Conservation (phyloP, 2,329 filamentous ascomycete genomes). For the Plectosphaerella cucumerina region DNA sequence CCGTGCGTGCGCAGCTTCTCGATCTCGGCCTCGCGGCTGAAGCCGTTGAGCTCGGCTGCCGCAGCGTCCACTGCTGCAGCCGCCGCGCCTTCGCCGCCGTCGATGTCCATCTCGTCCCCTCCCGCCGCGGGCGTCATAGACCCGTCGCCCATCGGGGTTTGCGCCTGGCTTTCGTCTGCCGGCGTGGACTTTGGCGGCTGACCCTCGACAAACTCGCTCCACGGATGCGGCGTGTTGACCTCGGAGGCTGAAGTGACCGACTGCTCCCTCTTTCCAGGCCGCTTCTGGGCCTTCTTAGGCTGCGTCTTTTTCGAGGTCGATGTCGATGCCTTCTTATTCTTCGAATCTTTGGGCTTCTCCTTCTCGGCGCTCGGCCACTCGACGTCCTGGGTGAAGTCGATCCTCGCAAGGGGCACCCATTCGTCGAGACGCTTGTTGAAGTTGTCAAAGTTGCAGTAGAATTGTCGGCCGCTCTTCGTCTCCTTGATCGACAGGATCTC, state of each 20-base stretch:
- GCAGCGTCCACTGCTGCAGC: conserved; percentile 27
- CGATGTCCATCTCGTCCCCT: conserved; percentile 50
- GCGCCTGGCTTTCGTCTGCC: conserved; percentile 39
- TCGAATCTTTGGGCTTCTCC: conserved; percentile 68
- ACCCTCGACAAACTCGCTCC: conserved; percentile 47
- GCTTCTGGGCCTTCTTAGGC: conserved; percentile 56
- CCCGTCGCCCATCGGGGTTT: conserved; percentile 35
- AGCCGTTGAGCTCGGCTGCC: conserved; percentile 45
- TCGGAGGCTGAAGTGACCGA: conserved; percentile 49
- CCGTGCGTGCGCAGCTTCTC: conserved; percentile 92
- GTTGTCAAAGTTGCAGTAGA: conserved; percentile 96
- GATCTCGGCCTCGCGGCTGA: conserved; percentile 85
- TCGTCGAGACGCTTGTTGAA: conserved; percentile 88
- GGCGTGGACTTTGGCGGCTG: conserved; percentile 41
- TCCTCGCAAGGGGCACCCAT: conserved; percentile 79
- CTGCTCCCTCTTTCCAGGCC: conserved; percentile 51
- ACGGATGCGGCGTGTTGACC: conserved; percentile 49
- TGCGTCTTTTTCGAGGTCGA: conserved; percentile 51
- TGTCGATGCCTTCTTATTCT: conserved; percentile 66
- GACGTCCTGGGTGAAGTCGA: conserved; percentile 85
- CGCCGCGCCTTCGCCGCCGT: conserved; percentile 41
- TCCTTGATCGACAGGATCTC: conserved; percentile 95
- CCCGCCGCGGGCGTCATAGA: conserved; percentile 38
- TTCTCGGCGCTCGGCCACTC: conserved; percentile 96
- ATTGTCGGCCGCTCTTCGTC: conserved; percentile 81